A percentile compares a stretch with the other conserved stretches of the same genome.
Conservation (phyloP, 2,329 filamentous ascomycete species). For the Cordyceps tenuipes region DNA sequence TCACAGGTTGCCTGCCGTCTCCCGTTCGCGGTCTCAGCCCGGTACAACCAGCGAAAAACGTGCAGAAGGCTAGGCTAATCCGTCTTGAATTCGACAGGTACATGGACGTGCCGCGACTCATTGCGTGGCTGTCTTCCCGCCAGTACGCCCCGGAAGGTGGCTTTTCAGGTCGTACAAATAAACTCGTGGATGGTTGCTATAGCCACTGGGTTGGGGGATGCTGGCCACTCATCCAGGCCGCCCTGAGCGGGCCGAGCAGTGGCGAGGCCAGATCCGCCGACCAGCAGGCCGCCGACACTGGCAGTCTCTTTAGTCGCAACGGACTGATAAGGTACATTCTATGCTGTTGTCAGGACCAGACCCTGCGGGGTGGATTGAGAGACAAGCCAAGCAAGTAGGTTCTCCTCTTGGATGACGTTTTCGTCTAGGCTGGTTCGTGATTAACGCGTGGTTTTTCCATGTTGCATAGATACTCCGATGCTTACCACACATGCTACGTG, state of each 20-base stretch:
- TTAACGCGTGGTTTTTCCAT: not conserved
- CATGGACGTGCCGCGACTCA: constrained; percentile 67
- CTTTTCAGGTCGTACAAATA: constrained; percentile 90
- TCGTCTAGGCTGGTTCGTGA: constrained; percentile 11
- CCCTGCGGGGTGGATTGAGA: constrained; percentile 67
- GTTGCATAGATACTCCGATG: constrained; percentile 58
- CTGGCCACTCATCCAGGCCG: constrained; percentile 84
- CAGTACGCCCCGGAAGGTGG: constrained; percentile 90
- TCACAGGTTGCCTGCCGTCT: not conserved
- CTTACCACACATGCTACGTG: constrained; percentile 90
- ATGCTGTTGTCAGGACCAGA: constrained; percentile 71
- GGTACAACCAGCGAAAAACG: not conserved
- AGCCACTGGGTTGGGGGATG: constrained; percentile 96
- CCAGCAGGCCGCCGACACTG: constrained; percentile 24
- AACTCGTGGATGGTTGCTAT: constrained; percentile 96
- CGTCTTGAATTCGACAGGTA: constrained; percentile 40
- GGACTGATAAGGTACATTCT: constrained; percentile 85
- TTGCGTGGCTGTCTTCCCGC: constrained; percentile 81
- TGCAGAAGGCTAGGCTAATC: constrained; percentile 22
- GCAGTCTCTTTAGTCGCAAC: constrained; percentile 68
- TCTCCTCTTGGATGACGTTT: constrained; percentile 17
- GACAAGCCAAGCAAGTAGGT: constrained; percentile 88
- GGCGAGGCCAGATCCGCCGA: constrained; percentile 21
- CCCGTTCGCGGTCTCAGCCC: not conserved
- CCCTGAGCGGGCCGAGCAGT: constrained; percentile 47